phyloP scores from a whole-genome alignment of 2,329 filamentous ascomycete genomes.

The Zymoseptoria ardabiliae region DNA sequence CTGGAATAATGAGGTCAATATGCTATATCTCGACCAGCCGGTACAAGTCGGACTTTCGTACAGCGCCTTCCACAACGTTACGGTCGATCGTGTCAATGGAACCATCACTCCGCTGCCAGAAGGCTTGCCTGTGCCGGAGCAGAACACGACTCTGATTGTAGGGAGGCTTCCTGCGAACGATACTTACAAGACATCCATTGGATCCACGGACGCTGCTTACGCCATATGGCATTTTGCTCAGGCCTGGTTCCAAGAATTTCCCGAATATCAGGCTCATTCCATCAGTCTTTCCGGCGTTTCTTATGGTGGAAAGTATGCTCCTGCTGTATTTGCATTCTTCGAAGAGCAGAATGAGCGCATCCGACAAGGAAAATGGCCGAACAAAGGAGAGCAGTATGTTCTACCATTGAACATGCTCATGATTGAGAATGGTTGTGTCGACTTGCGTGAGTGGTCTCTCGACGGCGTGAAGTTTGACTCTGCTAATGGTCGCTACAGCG shows the following conservation, averaged over 20 bases:
- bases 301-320: conserved; percentile 47
- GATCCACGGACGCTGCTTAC: conserved; percentile 30
- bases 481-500: not conserved
- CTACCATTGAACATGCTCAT: conserved; percentile 39
- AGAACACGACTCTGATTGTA: conserved; percentile 2
- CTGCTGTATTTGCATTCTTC: conserved; percentile 52
- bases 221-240: conserved; percentile 61
- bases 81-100: conserved; percentile 38
- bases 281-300: conserved; percentile 52
- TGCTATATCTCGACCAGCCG: conserved; percentile 57
- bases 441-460: not conserved
- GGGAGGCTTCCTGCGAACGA: conserved; percentile 14
- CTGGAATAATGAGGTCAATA: conserved; percentile 56
- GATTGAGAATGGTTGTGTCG: conserved; percentile 9
- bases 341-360: conserved; percentile 56
- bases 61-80: conserved; percentile 57
- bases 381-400: conserved; percentile 50
- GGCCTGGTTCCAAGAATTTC: conserved; percentile 43
- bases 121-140: conserved; percentile 26
- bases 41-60: conserved; percentile 64
- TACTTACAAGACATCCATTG: conserved; percentile 33
- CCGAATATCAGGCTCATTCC: conserved; percentile 25
- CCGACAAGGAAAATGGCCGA: conserved; percentile 42
- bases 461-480: not conserved
- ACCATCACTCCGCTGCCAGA: conserved; percentile 35